Evolutionary conservation across 257 asterid genomes (phyloP).

Genomic region (Cynanchum wilfordii): DNA sequence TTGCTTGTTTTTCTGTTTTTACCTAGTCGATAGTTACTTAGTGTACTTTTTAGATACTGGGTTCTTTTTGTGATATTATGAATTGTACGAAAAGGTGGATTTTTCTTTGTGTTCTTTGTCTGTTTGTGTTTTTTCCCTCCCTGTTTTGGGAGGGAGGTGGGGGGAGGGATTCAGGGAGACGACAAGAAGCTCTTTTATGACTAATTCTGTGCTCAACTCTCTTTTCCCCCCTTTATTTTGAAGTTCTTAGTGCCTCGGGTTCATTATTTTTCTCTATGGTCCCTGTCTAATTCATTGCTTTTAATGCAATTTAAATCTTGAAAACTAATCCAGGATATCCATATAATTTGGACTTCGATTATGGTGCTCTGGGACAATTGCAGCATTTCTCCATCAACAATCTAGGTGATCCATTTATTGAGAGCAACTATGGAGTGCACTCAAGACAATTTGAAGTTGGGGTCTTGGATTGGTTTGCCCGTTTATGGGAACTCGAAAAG

Average conservation of each 20-base stretch:
- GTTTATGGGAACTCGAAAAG: slow-evolving; percentile 86
- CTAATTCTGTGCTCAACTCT: background rate
- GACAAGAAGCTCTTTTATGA: too few species aligned
- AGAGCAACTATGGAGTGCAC: slow-evolving; percentile 94
- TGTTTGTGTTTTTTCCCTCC: too few species aligned
- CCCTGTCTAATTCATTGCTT: background rate
- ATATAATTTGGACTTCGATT: slow-evolving; percentile 90
- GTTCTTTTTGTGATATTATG: slow-evolving; percentile 3
- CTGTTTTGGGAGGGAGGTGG: background rate
- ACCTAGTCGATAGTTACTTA: slow-evolving; percentile 1
- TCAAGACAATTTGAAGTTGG: slow-evolving; percentile 97
- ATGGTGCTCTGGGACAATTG: slow-evolving; percentile 81
- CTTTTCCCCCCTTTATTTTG: background rate
- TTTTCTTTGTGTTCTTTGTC: too few species aligned
- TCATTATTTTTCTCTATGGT: background rate
- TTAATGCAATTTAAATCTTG: slow-evolving; percentile 8
- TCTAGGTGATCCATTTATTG: slow-evolving; percentile 94
- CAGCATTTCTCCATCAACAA: slow-evolving; percentile 95
- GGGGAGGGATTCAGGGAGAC: background rate
- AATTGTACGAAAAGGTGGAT: background rate
- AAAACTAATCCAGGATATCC: slow-evolving; percentile 65
- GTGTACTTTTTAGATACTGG: background rate
- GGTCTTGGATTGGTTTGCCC: slow-evolving; percentile 93
- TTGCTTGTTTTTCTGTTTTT: background rate
- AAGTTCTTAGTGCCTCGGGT: background rate